Conservation (phyloP, 2,329 filamentous ascomycete genomes). For the Fusarium siculi region DNA sequence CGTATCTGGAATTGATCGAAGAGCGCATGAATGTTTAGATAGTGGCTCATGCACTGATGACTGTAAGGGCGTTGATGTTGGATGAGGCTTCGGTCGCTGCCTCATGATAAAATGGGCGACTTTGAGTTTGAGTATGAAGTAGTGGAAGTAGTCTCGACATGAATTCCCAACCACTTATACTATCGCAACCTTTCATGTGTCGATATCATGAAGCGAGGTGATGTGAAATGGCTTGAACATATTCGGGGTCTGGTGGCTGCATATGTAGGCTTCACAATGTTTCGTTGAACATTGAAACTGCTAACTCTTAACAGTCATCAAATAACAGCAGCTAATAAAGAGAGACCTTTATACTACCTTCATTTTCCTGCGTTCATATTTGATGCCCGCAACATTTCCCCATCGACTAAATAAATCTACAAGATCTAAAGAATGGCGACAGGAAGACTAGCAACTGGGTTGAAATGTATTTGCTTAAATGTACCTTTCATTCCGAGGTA, state of each 20-base stretch:
- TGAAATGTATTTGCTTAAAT: not conserved
- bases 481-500: not conserved
- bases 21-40: slow-evolving; percentile 9
- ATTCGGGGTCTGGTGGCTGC: not conserved
- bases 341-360: not conserved
- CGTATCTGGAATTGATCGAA: not conserved
- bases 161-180: slow-evolving; percentile 20
- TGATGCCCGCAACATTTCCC: not conserved
- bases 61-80: slow-evolving; percentile 16
- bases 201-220: not conserved
- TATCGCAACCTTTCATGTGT: not conserved
- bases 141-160: slow-evolving; percentile 18
- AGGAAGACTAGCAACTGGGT: not conserved
- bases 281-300: not conserved
- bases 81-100: slow-evolving; percentile 1
- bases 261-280: not conserved
- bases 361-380: not conserved
- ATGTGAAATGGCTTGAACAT: not conserved
- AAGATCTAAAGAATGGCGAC: not conserved
- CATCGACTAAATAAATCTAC: not conserved
- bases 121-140: slow-evolving; percentile 8
- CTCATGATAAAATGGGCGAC: slow-evolving; percentile 3
- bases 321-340: not conserved
- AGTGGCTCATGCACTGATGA: slow-evolving; percentile 5
- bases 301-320: not conserved